Conservation (phyloP, 371 early-diverging fungal species). For the Funneliformis caledonium region DNA sequence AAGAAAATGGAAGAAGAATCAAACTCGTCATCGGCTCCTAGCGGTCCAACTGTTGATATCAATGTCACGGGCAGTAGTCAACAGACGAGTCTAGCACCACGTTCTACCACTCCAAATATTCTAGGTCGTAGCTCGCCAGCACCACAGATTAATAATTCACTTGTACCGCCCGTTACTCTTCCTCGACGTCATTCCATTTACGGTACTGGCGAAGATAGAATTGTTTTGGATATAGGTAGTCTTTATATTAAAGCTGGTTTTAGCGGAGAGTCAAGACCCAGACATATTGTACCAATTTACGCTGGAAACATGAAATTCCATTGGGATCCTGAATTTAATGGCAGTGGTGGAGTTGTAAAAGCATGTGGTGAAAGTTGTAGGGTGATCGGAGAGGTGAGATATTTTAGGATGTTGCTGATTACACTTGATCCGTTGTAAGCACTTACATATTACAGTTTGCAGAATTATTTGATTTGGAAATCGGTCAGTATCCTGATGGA, state of each 20-base stretch:
- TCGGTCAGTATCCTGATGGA: slow-evolving; percentile 27
- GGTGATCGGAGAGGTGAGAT: slow-evolving; percentile 52
- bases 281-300: slow-evolving; percentile 67
- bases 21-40: neutral
- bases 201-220: slow-evolving; percentile 75
- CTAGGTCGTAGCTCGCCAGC: neutral
- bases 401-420: neutral
- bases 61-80: neutral
- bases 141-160: no score
- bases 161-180: slow-evolving; percentile 35
- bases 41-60: neutral
- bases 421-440: neutral
- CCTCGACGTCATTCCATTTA: slow-evolving; percentile 69
- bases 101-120: neutral
- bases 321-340: slow-evolving; percentile 37
- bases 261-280: slow-evolving; percentile 84
- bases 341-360: slow-evolving; percentile 35
- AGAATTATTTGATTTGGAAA: slow-evolving; percentile 37
- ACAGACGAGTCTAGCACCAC: neutral
- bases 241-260: slow-evolving; percentile 85
- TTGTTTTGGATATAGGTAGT: slow-evolving; percentile 88
- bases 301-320: slow-evolving; percentile 41
- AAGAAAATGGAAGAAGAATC: neutral
- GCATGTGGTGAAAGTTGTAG: slow-evolving; percentile 52
- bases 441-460: slow-evolving; percentile 34